Evolutionary conservation across 2,329 filamentous ascomycete species (phyloP), one percentile per base, ranked within the genome.

Genomic region (Rachicladosporium sp.): DNA sequence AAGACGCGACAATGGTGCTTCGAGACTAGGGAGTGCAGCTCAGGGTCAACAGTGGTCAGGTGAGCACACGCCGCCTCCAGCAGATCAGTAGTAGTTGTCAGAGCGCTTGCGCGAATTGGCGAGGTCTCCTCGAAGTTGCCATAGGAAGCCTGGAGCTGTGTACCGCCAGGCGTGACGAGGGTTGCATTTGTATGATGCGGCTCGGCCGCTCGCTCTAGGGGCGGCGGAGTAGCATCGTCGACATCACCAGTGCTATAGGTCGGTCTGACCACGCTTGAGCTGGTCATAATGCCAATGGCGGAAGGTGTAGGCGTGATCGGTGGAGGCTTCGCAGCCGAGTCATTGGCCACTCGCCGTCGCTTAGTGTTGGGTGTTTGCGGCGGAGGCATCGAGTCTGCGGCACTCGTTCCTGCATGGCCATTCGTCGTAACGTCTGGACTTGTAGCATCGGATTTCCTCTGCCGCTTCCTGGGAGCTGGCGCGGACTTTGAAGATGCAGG

Each of bases 1-100:
- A 96, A 96, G 10, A 91, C 64, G 40, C 70, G 71, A 60, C 89
- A 96, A 44, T 74, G 74, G 54, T 93, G 73, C 42, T 76, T 74
- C 42, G 83, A 78, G 36, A 95, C 76, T 11, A 94, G 61, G 0
- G 73, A 67, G 51, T 76, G 73, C 56, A 95, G 73, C 29, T 78
- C 78, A 0, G 78, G 67, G 50, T 95, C 88, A 4, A 82, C 71
- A 10, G 67, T 68, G 49, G 88, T 71, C 5, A 96, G 67, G 60
- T 93, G 80, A 6, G 73, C 74, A 46, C 80, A 76, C 3, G 86
- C 89, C 52, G 86, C 73, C 32, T 82, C 70, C 2, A 96, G 71
- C 10, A 95, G 62, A 37, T 73, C 83, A 11, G 73, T 38, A 54
- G 53, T 46, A 58, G 59, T 54, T 53, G 62, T 47, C 50, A 43